Evolutionary conservation across 805 yeast genomes (phyloP).

Genomic region (Yarrowia hollandica): DNA sequence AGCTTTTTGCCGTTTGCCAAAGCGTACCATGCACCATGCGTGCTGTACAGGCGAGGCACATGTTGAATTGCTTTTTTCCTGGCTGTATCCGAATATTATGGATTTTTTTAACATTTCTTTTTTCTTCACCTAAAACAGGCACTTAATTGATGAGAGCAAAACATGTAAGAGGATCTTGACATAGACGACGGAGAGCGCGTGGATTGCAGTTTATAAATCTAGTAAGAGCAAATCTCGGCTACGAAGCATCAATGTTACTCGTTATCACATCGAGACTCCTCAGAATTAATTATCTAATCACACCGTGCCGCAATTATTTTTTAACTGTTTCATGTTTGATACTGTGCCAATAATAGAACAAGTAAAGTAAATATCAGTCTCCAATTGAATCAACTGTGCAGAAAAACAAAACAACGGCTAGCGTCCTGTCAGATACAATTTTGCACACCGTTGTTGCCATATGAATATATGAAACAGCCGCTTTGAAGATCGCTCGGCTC

Average conservation of each 20-base stretch:
- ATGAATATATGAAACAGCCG: slow-evolving; percentile 8
- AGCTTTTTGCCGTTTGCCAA: slow-evolving; percentile 17
- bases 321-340: slow-evolving; percentile 3
- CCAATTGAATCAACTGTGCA: neutral
- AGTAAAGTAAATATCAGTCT: neutral
- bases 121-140: slow-evolving; percentile 2
- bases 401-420: neutral
- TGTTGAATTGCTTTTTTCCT: neutral
- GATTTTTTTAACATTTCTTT: slow-evolving; percentile 1
- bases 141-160: neutral
- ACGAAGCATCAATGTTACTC: no score
- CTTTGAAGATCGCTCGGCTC: neutral
- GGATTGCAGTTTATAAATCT: no score
- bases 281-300: no score
- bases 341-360: slow-evolving; percentile 10
- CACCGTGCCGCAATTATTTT: neutral
- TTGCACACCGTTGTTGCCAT: neutral
- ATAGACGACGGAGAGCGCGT: no score
- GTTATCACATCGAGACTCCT: no score
- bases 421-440: neutral
- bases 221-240: no score
- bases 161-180: no score
- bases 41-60: neutral
- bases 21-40: slow-evolving; percentile 12
- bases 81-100: neutral